Conservation (phyloP, 805 yeast species). For the Saccharomycopsis vini region DNA sequence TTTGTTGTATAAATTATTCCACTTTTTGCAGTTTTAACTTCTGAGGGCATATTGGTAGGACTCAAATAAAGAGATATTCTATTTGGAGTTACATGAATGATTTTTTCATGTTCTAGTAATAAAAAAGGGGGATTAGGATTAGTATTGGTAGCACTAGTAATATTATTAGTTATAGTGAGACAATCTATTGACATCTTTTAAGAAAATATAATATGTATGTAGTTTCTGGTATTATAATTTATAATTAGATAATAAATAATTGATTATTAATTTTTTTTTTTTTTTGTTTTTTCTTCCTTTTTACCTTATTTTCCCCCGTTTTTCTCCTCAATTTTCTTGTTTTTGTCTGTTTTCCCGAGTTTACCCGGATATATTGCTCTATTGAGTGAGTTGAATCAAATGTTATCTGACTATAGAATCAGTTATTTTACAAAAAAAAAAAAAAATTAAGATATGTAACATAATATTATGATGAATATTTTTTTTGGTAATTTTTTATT, state of each 20-base stretch:
- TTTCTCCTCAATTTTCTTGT: not conserved
- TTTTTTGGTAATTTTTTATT: too few species aligned
- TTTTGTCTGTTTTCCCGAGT: not conserved
- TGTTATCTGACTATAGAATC: too few species aligned
- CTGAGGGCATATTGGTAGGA: constrained; percentile 15
- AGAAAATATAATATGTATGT: too few species aligned
- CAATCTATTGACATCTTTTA: constrained; percentile 16
- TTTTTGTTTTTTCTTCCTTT: not conserved
- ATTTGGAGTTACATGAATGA: constrained; percentile 9
- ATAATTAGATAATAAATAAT: not conserved
- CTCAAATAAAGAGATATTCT: constrained; percentile 23
- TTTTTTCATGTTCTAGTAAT: constrained; percentile 9
- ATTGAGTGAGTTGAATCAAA: too few species aligned
- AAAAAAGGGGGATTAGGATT: constrained; percentile 13
- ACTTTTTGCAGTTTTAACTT: not conserved
- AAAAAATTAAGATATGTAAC: too few species aligned
- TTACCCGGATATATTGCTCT: too few species aligned
- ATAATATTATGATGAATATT: too few species aligned
- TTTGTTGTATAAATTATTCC: constrained; percentile 16
- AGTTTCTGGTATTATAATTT: too few species aligned
- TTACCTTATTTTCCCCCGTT: too few species aligned
- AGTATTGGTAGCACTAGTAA: not conserved
- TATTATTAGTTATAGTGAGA: not conserved
- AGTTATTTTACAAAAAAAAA: too few species aligned
- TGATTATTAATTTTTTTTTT: not conserved